Conservation (phyloP, 1,139 yeast genomes). For the Kazachstania sp. region DNA sequence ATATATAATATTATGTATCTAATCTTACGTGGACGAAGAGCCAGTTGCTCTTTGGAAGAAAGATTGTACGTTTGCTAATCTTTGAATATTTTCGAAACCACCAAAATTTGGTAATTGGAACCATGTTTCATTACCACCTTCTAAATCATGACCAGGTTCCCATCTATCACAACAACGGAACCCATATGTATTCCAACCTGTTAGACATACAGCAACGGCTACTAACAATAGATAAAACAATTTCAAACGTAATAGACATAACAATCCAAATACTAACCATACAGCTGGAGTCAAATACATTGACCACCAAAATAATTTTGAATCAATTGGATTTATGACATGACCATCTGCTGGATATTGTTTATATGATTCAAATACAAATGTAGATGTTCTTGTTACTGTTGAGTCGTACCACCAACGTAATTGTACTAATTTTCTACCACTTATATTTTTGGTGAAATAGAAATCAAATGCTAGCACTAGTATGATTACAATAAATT, state of each 20-base stretch:
- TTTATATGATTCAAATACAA: slow-evolving; percentile 30
- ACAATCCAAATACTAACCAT: slow-evolving; percentile 65
- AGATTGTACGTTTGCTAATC: slow-evolving; percentile 22
- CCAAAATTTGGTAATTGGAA: slow-evolving; percentile 27
- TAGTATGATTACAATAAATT: slow-evolving; percentile 69
- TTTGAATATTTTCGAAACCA: slow-evolving; percentile 21
- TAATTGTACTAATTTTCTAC: slow-evolving; percentile 80
- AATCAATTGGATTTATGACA: slow-evolving; percentile 83
- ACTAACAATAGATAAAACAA: slow-evolving; percentile 64
- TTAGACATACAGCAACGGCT: slow-evolving; percentile 57
- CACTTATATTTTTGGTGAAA: slow-evolving; percentile 86
- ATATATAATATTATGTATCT: neutral
- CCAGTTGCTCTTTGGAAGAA: slow-evolving; percentile 19
- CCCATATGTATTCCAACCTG: slow-evolving; percentile 78
- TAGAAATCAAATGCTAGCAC: slow-evolving; percentile 85
- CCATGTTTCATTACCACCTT: slow-evolving; percentile 16
- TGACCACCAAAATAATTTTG: slow-evolving; percentile 78
- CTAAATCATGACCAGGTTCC: slow-evolving; percentile 21
- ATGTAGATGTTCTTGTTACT: slow-evolving; percentile 30
- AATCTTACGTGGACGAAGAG: neutral
- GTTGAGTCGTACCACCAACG: slow-evolving; percentile 83
- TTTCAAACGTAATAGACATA: slow-evolving; percentile 72
- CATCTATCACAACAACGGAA: slow-evolving; percentile 84
- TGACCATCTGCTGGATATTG: slow-evolving; percentile 23
- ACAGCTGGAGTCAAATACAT: slow-evolving; percentile 64